Conservation (phyloP, 768 basidiomycete species). For the Mycena albidolilacea region DNA sequence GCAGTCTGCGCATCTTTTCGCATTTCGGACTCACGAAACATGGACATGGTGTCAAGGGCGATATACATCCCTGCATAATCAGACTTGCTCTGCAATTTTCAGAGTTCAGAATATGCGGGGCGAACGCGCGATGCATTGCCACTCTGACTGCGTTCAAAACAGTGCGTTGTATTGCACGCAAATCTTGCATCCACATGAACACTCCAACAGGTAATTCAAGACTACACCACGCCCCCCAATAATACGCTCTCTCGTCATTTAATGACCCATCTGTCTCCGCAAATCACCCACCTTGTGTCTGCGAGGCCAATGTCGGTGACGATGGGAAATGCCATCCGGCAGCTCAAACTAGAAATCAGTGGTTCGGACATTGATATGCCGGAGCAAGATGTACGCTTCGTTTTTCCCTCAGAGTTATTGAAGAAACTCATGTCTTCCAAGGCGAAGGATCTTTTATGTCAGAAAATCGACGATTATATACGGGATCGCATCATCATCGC, state of each 20-base stretch:
- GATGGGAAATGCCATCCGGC: constrained; percentile 95
- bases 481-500: constrained; percentile 94
- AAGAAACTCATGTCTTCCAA: constrained; percentile 47
- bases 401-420: constrained; percentile 16
- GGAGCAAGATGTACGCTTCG: constrained; percentile 85
- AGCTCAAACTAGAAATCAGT: constrained; percentile 96
- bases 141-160: constrained; percentile 93
- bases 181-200: constrained; percentile 21
- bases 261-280: constrained; percentile 92
- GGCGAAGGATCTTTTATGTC: constrained; percentile 90
- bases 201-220: constrained; percentile 82
- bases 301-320: constrained; percentile 93
- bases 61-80: constrained; percentile 92
- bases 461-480: constrained; percentile 93
- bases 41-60: constrained; percentile 75
- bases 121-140: constrained; percentile 96
- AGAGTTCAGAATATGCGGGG: constrained; percentile 92
- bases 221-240: constrained; percentile 89
- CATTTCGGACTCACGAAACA: constrained; percentile 87
- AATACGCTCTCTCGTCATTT: constrained; percentile 92
- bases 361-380: constrained; percentile 92
- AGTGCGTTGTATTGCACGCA: constrained; percentile 61
- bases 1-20: constrained; percentile 86
- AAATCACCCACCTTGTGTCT: constrained; percentile 91
- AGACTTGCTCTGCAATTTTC: constrained; percentile 92